Percentiles rank a stretch among this genome's conserved stretches.
Evolutionary conservation across 2,329 filamentous ascomycete genomes (phyloP).

Genomic region (Westerdykella ornata): DNA sequence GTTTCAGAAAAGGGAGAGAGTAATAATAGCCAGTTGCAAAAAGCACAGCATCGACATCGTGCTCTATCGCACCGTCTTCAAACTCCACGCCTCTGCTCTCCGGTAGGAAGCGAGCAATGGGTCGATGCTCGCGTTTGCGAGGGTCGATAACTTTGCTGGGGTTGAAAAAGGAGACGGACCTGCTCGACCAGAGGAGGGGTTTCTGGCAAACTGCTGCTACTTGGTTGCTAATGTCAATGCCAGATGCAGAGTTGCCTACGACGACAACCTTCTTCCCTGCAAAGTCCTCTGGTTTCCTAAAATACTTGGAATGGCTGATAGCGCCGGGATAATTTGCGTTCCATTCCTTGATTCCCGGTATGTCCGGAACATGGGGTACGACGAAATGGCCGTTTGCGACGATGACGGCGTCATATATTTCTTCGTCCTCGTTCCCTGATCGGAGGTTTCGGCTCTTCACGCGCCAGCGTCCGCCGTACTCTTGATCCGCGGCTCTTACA

Average conservation of each 20-base stretch:
- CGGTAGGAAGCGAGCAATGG: conserved; percentile 51
- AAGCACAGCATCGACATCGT: conserved; percentile 65
- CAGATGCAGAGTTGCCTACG: conserved; percentile 78
- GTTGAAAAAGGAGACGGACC: conserved; percentile 44
- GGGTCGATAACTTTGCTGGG: conserved; percentile 30
- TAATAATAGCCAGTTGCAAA: conserved; percentile 91
- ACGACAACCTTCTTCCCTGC: conserved; percentile 66
- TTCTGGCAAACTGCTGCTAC: conserved; percentile 58
- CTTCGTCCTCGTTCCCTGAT: conserved; percentile 37
- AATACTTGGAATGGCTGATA: conserved; percentile 63
- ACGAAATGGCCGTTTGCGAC: conserved; percentile 46
- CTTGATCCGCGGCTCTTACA: conserved; percentile 39
- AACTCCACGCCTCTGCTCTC: conserved; percentile 58
- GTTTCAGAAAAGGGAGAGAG: conserved; percentile 64
- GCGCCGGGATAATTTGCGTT: conserved; percentile 31
- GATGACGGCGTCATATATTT: conserved; percentile 50
- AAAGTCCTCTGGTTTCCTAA: conserved; percentile 60
- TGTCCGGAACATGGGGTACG: conserved; percentile 41
- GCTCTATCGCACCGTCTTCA: conserved; percentile 57
- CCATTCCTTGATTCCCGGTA: conserved; percentile 40
- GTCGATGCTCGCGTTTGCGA: conserved; percentile 52
- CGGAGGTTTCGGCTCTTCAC: conserved; percentile 50
- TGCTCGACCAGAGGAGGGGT: conserved; percentile 56
- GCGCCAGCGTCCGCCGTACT: conserved; percentile 48
- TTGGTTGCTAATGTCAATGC: conserved; percentile 74